Evolutionary conservation across 2,329 filamentous ascomycete species (phyloP).

Genomic region (Cladophialophora exuberans): DNA sequence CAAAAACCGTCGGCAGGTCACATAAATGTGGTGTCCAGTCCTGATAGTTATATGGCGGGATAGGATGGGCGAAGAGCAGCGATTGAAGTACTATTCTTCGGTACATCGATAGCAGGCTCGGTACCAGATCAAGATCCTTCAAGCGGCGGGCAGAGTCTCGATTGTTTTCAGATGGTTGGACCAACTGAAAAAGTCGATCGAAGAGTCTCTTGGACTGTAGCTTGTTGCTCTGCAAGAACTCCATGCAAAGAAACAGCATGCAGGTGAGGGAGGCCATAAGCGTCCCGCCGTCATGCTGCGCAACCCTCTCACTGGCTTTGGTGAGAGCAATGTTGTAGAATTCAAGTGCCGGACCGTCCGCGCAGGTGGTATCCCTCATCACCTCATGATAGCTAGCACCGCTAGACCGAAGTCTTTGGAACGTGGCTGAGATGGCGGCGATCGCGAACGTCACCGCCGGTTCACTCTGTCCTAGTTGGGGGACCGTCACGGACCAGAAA

Average conservation of each 20-base stretch:
- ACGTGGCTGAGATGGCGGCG: slow-evolving; percentile 8
- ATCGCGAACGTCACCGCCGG: slow-evolving; percentile 13
- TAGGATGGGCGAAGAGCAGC: not conserved
- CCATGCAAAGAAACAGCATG: slow-evolving; percentile 2
- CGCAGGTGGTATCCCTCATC: not conserved
- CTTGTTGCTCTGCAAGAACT: slow-evolving; percentile 1
- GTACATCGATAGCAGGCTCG: not conserved
- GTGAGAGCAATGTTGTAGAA: slow-evolving; percentile 16
- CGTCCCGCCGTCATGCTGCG: not conserved
- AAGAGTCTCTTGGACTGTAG: not conserved
- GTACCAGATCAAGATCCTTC: not conserved
- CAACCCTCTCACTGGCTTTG: not conserved
- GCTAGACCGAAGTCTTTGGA: not conserved
- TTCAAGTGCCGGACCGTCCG: not conserved
- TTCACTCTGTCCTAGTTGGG: slow-evolving; percentile 19
- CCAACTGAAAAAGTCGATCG: not conserved
- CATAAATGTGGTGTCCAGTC: not conserved
- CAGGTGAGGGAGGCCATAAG: not conserved
- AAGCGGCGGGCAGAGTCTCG: not conserved
- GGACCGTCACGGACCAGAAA: slow-evolving; percentile 18
- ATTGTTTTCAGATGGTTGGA: not conserved
- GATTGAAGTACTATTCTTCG: not conserved
- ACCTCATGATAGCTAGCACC: not conserved
- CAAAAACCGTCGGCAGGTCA: not conserved
- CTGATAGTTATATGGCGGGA: not conserved